Base-by-base conservation (phyloP, 75 land plant genomes). In the Cunninghamia lanceolata region DNA sequence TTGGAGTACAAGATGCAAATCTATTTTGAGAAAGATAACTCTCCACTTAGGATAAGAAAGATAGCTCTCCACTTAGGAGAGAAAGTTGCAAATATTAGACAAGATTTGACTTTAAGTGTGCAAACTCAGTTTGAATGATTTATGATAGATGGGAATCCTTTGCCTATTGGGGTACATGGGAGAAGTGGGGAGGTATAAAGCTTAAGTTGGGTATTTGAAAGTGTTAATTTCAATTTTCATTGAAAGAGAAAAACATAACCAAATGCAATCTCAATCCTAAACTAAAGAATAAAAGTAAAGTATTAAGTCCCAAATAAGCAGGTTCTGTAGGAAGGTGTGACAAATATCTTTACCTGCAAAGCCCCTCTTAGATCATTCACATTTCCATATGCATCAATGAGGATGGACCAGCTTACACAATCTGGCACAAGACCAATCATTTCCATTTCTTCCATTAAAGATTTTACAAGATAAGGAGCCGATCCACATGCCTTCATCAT, bases 401-500 rank as follows among this genome's bases (percentile, higher is more conserved):
- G 91, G 85, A 89, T 91, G 21, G 95, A 94, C 97, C 95, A 96
- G 88, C 92, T 94, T 78, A 91, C 88, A 40, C 90, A 68, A 86
- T 96, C 91, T 30, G 98, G 98, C 56, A 88, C 85, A 73, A 96
- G 90, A 71, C 93, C 94, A 6, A 85, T 21, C 21, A 52, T 87
- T 86, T 86, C 90, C 95, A 96, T 96, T 85, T 96, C 97, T 78
- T 89, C 89, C 94, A 96, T 94, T 56, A 96, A 80, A 87, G 86
- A 87, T 50, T 89, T 89, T 32, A 90, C 91, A 53, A 86, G 88
- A 85, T 89, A 84, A 50, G 90, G 91, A 84, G 87, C 93, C 71
- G 91, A 66, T 21, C 94, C 95, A 84, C 97, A 96, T 34, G 98
- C 98, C 89, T 94, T 96, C 98, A 96, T 94, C 87, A 96, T 81